Percentiles rank a stretch among this genome's conserved stretches.
phyloP scores from a whole-genome alignment of 176 grass and related monocot species.

The Carex littledalei region DNA sequence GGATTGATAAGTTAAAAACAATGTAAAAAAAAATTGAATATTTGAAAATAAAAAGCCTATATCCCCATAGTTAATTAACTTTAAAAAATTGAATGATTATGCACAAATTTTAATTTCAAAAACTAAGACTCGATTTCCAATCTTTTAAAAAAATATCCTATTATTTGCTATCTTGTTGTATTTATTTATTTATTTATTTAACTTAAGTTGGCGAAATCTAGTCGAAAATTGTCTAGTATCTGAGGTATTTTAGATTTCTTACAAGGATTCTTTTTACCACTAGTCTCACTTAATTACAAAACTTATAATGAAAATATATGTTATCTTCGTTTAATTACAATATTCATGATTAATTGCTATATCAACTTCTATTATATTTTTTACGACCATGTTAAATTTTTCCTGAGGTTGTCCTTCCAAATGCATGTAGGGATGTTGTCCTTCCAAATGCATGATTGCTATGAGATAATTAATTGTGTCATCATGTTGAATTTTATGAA shows the following conservation, averaged over 20 bases:
- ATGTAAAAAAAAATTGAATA: too few species aligned
- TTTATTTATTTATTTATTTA: not conserved
- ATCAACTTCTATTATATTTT: not conserved
- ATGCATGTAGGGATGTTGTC: not conserved
- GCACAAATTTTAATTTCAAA: too few species aligned
- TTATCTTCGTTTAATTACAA: not conserved
- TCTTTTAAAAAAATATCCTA: not conserved
- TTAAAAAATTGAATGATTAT: too few species aligned
- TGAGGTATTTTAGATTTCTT: not conserved
- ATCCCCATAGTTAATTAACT: too few species aligned
- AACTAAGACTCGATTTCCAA: not conserved
- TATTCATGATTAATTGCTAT: not conserved
- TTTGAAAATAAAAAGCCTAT: too few species aligned
- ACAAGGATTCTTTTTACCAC: not conserved
- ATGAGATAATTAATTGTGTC: not conserved
- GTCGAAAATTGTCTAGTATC: not conserved
- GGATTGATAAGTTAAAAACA: too few species aligned
- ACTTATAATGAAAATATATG: not conserved
- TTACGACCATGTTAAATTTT: not conserved
- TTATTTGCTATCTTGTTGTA: not conserved
- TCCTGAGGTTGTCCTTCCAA: not conserved
- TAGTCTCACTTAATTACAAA: not conserved
- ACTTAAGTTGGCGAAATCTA: not conserved
- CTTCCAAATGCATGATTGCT: not conserved
- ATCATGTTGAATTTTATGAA: not conserved